Evolutionary conservation across 257 asterid species (phyloP).

Genomic region (Scutellaria galericulata): DNA sequence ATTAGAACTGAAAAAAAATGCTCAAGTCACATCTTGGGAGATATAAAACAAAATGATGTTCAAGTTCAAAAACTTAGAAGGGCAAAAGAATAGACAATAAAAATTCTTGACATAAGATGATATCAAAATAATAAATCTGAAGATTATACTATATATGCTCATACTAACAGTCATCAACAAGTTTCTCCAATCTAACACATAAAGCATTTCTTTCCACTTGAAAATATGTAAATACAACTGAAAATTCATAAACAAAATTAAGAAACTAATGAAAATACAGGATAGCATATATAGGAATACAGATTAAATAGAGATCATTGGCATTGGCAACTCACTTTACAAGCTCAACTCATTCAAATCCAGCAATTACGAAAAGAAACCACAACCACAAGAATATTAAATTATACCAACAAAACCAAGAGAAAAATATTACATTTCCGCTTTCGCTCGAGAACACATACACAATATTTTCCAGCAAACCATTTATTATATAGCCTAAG

Average conservation of each 20-base stretch:
- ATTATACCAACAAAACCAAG: neutral
- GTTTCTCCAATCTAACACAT: neutral
- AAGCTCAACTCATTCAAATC: constrained; percentile 16
- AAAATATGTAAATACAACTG: too few species aligned
- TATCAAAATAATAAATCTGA: neutral
- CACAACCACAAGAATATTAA: neutral
- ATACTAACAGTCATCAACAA: neutral
- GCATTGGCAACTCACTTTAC: neutral
- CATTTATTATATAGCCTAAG: neutral
- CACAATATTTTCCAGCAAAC: neutral
- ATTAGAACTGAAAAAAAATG: neutral
- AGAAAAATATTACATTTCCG: too few species aligned
- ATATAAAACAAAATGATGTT: neutral
- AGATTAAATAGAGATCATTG: too few species aligned
- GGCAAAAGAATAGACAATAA: neutral
- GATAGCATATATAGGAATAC: neutral
- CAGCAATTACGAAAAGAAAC: neutral
- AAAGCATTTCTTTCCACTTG: too few species aligned
- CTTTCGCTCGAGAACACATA: too few species aligned
- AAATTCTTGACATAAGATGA: neutral
- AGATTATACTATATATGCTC: neutral
- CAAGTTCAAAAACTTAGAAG: too few species aligned
- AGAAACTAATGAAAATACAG: neutral
- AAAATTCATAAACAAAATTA: too few species aligned
- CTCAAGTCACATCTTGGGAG: neutral